These are phyloP conservation scores for Bertia moriformis DNA, from an alignment of 2,329 filamentous ascomycete genomes.

Conservation along the genomic window DNA sequence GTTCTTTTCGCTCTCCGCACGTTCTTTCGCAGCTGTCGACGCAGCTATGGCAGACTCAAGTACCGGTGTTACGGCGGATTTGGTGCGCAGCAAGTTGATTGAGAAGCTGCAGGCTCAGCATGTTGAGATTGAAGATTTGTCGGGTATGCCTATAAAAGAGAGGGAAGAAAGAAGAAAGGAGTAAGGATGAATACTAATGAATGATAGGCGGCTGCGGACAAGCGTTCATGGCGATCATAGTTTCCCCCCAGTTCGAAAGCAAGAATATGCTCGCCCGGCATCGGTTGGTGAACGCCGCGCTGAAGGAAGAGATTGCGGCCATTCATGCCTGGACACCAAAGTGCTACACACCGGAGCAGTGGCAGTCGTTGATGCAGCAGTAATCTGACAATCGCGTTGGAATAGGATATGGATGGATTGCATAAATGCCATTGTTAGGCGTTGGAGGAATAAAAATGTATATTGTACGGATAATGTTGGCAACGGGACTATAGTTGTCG, in stretches of 20 bases:
- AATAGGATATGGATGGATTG: no score
- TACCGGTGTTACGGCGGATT: slow-evolving; percentile 41
- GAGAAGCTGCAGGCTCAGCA: slow-evolving; percentile 40
- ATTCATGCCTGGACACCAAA: slow-evolving; percentile 69
- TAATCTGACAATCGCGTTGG: not conserved
- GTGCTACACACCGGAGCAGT: slow-evolving; percentile 61
- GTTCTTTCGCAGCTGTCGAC: slow-evolving; percentile 10
- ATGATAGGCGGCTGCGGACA: slow-evolving; percentile 54
- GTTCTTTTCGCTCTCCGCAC: slow-evolving; percentile 1
- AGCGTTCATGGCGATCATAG: slow-evolving; percentile 56
- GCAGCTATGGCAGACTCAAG: slow-evolving; percentile 22
- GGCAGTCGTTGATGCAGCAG: slow-evolving; percentile 31
- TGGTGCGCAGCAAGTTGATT: slow-evolving; percentile 36
- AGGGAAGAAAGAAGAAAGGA: no score
- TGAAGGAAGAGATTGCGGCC: slow-evolving; percentile 58
- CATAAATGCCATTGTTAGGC: no score
- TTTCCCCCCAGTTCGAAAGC: slow-evolving; percentile 41
- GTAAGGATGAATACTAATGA: slow-evolving; percentile 2
- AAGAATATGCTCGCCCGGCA: slow-evolving; percentile 52
- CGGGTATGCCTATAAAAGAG: slow-evolving; percentile 32
- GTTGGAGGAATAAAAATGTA: no score
- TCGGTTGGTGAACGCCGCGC: slow-evolving; percentile 49
- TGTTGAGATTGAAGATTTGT: slow-evolving; percentile 57
- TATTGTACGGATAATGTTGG: no score
- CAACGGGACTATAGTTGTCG: no score